Conservation (phyloP, 2,329 filamentous ascomycete genomes). For the Arachnomyces sp. region DNA sequence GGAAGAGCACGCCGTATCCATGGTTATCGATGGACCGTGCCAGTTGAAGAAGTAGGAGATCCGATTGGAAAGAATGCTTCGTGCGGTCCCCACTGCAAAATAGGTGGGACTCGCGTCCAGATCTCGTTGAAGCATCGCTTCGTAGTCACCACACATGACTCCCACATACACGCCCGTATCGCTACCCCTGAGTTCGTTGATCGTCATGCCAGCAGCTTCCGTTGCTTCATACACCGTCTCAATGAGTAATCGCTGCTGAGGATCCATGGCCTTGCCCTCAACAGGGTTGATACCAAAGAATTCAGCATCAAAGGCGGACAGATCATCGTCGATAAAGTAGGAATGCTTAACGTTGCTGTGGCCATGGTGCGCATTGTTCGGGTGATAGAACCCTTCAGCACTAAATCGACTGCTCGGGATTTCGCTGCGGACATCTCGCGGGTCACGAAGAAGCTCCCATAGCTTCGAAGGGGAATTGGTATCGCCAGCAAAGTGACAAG, state of each 20-base stretch:
- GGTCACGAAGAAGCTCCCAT: slow-evolving; percentile 1
- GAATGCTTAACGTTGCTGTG: slow-evolving; percentile 20
- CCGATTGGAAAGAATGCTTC: slow-evolving; percentile 34
- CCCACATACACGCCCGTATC: slow-evolving; percentile 23
- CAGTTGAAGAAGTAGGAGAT: slow-evolving; percentile 35
- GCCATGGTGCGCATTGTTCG: slow-evolving; percentile 21
- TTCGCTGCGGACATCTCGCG: slow-evolving; percentile 6
- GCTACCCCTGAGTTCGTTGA: slow-evolving; percentile 17
- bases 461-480: slow-evolving; percentile 1
- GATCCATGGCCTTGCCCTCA: slow-evolving; percentile 27
- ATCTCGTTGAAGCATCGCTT: slow-evolving; percentile 12
- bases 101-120: slow-evolving; percentile 12
- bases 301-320: slow-evolving; percentile 14
- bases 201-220: slow-evolving; percentile 15
- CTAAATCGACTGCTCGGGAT: slow-evolving; percentile 20
- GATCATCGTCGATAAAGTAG: slow-evolving; percentile 17
- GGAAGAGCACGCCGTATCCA: slow-evolving; percentile 43
- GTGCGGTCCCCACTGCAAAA: slow-evolving; percentile 23
- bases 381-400: slow-evolving; percentile 14
- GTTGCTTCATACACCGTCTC: slow-evolving; percentile 37
- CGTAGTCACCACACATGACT: slow-evolving; percentile 19
- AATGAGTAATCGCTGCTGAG: slow-evolving; percentile 18
- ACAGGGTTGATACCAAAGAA: slow-evolving; percentile 18
- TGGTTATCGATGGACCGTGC: slow-evolving; percentile 35
- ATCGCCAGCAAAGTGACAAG: slow-evolving; percentile 2